A percentile compares a stretch with the other conserved stretches of the same genome.
Conservation (phyloP, 2,329 filamentous ascomycete species). For the Cordyceps fumosorosea region DNA sequence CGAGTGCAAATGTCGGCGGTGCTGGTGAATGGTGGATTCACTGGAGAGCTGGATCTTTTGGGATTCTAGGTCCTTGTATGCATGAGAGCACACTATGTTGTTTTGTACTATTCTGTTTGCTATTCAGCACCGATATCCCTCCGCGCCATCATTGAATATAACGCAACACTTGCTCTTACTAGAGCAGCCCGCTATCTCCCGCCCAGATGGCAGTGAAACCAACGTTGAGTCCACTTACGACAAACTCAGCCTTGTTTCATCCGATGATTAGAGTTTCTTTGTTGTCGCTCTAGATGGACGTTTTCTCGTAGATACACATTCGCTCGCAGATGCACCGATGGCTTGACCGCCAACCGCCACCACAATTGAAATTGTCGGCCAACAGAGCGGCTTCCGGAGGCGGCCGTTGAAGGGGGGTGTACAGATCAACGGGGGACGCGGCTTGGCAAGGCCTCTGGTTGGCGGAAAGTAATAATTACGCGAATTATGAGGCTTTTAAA, state of each 20-base stretch:
- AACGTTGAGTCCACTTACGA: not conserved
- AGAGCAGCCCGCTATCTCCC: not conserved
- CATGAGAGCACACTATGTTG: not conserved
- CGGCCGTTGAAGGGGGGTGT: not conserved
- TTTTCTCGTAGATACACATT: not conserved
- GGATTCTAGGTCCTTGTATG: not conserved
- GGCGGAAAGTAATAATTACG: not conserved
- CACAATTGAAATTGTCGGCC: not conserved
- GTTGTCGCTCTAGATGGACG: too few species aligned
- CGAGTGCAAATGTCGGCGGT: conserved; percentile 57
- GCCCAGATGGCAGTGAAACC: not conserved
- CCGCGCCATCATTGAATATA: not conserved
- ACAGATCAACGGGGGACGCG: not conserved
- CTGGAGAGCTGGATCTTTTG: conserved; percentile 48
- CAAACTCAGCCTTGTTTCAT: too few species aligned
- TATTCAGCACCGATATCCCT: not conserved
- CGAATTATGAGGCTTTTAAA: not conserved
- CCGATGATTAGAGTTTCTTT: too few species aligned
- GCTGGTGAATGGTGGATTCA: conserved; percentile 61
- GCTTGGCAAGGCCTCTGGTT: not conserved
- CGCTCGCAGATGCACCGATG: not conserved
- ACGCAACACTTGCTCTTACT: not conserved
- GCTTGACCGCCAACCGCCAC: not conserved
- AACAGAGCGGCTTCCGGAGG: not conserved
- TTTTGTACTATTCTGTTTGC: not conserved